Evolutionary conservation across 768 basidiomycete species (phyloP), one percentile per base, ranked within the genome.

Genomic region (Clathrus columnatus): DNA sequence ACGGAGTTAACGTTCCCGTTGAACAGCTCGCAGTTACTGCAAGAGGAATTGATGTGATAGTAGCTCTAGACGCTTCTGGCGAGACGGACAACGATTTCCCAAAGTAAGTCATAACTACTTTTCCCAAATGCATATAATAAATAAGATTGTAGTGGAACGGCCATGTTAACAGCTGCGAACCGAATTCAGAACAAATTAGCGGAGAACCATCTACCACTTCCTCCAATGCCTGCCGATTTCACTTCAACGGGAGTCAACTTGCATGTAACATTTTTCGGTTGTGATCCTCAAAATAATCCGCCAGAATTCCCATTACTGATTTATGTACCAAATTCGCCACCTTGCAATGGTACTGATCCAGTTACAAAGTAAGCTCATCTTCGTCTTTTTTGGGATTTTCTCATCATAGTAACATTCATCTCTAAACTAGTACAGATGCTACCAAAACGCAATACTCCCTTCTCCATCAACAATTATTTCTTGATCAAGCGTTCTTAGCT

Each of bases 181-280:
- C 77, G 79, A 54, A 74, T 75, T 32, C 70, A 66, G 36, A 75
- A 68, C 42, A 62, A 75, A 30, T 69, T 79, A 21, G 71, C 68
- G 42, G 61, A 72, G 1, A 75, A 81, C 0, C 82, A 84, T 63
- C 80, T 83, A 58, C 67, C 66, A 45, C 81, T 87, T 63, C 85
- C 85, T 1, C 81, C 83, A 2, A 77, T 85, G 29, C 85, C 85
- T 16, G 72, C 72, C 2, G 73, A 73, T 11, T 88, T 86, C 65
- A 63, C 84, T 30, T 65, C 69, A 1, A 76, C 76, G 4, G 84
- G 85, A 30, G 74, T 87, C 1, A 87, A 83, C 62, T 70, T 69
- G 45, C 78, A 83, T 24, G 80, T 87, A 2, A 85, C 85, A 0
- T 89, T 91, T 71, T 91, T 89, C 69, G 90, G 89, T 2, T 91